phyloP scores from a whole-genome alignment of 805 yeast species.

The Scheffersomyces lignosus region DNA sequence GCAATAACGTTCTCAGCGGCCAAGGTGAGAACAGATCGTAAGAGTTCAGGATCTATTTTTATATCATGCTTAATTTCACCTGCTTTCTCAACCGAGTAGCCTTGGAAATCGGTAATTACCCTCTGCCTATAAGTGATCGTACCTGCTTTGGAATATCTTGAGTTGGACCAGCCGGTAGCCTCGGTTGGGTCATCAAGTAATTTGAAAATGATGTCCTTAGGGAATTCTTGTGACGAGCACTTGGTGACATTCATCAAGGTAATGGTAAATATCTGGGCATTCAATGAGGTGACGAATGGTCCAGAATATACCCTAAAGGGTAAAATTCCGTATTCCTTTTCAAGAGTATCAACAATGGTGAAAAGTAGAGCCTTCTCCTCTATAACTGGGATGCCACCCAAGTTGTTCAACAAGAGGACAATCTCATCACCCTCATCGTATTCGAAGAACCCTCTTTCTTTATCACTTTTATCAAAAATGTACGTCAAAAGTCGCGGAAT shows the following conservation, averaged over 20 bases:
- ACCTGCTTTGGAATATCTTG: constrained; percentile 8
- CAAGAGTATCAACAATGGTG: constrained; percentile 21
- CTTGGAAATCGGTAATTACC: constrained; percentile 24
- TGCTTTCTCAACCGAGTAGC: constrained; percentile 13
- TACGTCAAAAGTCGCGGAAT: constrained; percentile 22
- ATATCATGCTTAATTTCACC: constrained; percentile 15
- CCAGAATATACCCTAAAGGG: constrained; percentile 33
- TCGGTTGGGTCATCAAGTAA: constrained; percentile 30
- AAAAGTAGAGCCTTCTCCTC: constrained; percentile 29
- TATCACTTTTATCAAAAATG: constrained; percentile 23
- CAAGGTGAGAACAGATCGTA: constrained; percentile 16
- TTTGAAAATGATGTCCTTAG: constrained; percentile 20
- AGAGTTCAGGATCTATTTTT: constrained; percentile 15
- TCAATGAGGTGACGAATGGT: constrained; percentile 34
- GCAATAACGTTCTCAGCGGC: constrained; percentile 29
- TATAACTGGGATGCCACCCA: constrained; percentile 37
- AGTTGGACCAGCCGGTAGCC: constrained; percentile 31
- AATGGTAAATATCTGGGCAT: constrained; percentile 38
- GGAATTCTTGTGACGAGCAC: constrained; percentile 19
- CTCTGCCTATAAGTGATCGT: constrained; percentile 19
- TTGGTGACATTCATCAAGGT: constrained; percentile 34
- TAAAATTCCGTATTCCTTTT: constrained; percentile 21
- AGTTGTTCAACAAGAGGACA: constrained; percentile 31
- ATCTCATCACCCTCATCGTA: constrained; percentile 27
- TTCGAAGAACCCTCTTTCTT: constrained; percentile 29